phyloP scores from a whole-genome alignment of 2,329 filamentous ascomycete species.

The Botryotinia globosa region DNA sequence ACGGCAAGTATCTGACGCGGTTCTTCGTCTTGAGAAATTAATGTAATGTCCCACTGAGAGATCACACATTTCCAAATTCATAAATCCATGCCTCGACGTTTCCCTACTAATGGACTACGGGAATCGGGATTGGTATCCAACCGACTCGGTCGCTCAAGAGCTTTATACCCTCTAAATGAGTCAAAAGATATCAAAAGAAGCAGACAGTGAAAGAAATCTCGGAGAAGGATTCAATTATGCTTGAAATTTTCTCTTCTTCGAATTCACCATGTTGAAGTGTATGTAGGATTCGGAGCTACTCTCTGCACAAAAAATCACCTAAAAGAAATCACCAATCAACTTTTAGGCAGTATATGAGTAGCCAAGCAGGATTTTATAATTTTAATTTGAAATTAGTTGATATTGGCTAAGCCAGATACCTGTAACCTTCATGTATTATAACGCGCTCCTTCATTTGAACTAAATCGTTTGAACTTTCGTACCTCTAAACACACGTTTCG shows the following conservation, averaged over 20 bases:
- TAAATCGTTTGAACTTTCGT: slow-evolving; percentile 4
- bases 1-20: too few species aligned
- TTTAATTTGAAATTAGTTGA: not conserved
- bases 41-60: too few species aligned
- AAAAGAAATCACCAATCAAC: not conserved
- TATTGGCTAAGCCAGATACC: slow-evolving; percentile 1
- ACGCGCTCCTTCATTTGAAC: not conserved
- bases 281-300: not conserved
- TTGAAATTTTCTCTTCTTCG: too few species aligned
- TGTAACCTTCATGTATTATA: slow-evolving; percentile 2
- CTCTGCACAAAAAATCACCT: not conserved
- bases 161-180: not conserved
- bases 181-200: not conserved
- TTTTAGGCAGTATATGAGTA: not conserved
- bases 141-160: too few species aligned
- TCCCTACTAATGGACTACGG: not conserved
- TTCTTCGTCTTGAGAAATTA: too few species aligned
- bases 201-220: too few species aligned
- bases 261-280: not conserved
- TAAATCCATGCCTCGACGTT: not conserved
- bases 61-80: too few species aligned
- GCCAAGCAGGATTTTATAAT: not conserved
- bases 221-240: too few species aligned
- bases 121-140: too few species aligned
- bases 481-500: not conserved